Evolutionary conservation across 2,329 filamentous ascomycete genomes (phyloP).

Genomic region (Teratosphaeria epicoccoides): DNA sequence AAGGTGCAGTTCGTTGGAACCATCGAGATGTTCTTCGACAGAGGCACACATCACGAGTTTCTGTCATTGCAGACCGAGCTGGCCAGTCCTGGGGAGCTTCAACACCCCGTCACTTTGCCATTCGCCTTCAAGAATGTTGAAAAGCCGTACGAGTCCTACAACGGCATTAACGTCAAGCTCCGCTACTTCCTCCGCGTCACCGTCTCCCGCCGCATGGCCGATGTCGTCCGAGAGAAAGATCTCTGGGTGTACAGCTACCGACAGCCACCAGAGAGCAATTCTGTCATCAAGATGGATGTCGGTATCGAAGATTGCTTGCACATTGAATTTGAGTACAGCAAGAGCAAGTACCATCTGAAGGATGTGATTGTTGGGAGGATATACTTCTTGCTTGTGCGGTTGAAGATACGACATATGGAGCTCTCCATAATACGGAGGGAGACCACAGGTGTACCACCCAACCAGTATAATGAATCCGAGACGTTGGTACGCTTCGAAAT

Average conservation of each 20-base stretch:
- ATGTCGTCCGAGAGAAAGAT: slow-evolving; percentile 97
- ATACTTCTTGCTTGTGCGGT: slow-evolving; percentile 90
- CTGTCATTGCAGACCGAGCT: slow-evolving; percentile 94
- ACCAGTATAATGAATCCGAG: slow-evolving; percentile 99
- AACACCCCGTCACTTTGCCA: slow-evolving; percentile 95
- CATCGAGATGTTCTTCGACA: slow-evolving; percentile 99
- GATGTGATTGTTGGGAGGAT: slow-evolving; percentile 98
- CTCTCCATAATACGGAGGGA: slow-evolving; percentile 93
- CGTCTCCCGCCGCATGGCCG: slow-evolving; percentile 90
- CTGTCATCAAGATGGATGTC: slow-evolving; percentile 99
- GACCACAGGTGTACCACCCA: slow-evolving; percentile 90
- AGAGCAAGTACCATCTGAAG: slow-evolving; percentile 98
- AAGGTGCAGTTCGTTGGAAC: slow-evolving; percentile 99
- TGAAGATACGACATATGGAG: slow-evolving; percentile 99
- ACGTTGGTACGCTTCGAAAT: slow-evolving; percentile 98
- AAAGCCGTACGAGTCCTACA: slow-evolving; percentile 99
- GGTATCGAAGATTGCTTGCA: slow-evolving; percentile 98
- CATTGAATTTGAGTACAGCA: slow-evolving; percentile 99
- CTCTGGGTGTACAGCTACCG: slow-evolving; percentile 99
- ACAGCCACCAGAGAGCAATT: slow-evolving; percentile 96
- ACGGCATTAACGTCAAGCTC: slow-evolving; percentile 98
- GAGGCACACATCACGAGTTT: slow-evolving; percentile 98
- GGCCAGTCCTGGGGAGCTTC: slow-evolving; percentile 90
- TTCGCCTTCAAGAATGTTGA: slow-evolving; percentile 99
- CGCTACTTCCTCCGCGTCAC: slow-evolving; percentile 97